Conservation (phyloP, 768 basidiomycete genomes). For the Leccinum olivaceopallidum region DNA sequence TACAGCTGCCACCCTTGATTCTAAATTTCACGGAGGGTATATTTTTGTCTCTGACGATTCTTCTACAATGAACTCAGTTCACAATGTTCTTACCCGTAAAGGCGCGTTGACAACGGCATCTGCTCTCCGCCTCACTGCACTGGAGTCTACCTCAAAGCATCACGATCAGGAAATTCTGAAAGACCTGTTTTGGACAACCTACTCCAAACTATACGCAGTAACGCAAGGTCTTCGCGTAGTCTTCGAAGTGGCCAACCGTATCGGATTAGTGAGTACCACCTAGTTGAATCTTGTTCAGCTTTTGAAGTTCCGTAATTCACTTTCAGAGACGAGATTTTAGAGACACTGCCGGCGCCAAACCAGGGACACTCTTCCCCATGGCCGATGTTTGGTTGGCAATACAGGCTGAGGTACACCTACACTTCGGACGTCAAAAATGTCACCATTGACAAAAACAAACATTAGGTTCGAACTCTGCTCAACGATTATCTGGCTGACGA, state of each 20-base stretch:
- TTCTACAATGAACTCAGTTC: slow-evolving; percentile 21
- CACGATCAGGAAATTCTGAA: slow-evolving; percentile 82
- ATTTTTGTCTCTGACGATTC: slow-evolving; percentile 39
- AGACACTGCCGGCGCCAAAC: slow-evolving; percentile 78
- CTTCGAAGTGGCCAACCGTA: slow-evolving; percentile 87
- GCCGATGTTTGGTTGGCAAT: slow-evolving; percentile 87
- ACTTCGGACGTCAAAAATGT: slow-evolving; percentile 1
- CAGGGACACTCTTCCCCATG: slow-evolving; percentile 76
- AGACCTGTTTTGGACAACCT: slow-evolving; percentile 97
- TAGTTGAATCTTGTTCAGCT: neutral
- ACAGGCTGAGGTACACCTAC: slow-evolving; percentile 71
- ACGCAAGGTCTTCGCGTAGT: slow-evolving; percentile 87
- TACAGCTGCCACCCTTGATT: slow-evolving; percentile 37
- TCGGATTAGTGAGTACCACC: slow-evolving; percentile 73
- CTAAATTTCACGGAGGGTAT: slow-evolving; percentile 54
- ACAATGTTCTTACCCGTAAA: slow-evolving; percentile 26
- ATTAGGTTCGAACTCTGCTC: slow-evolving; percentile 78
- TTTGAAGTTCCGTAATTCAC: slow-evolving; percentile 2
- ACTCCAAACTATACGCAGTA: slow-evolving; percentile 93
- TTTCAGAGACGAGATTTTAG: slow-evolving; percentile 85
- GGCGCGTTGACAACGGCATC: slow-evolving; percentile 44
- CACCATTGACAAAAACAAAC: slow-evolving; percentile 6
- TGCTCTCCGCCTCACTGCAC: slow-evolving; percentile 62
- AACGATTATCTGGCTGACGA: slow-evolving; percentile 93
- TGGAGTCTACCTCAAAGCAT: slow-evolving; percentile 72